These are phyloP conservation scores for Allomyces macrogynus DNA, from an alignment of 192 early-diverging fungal species.

Conservation along the genomic window DNA sequence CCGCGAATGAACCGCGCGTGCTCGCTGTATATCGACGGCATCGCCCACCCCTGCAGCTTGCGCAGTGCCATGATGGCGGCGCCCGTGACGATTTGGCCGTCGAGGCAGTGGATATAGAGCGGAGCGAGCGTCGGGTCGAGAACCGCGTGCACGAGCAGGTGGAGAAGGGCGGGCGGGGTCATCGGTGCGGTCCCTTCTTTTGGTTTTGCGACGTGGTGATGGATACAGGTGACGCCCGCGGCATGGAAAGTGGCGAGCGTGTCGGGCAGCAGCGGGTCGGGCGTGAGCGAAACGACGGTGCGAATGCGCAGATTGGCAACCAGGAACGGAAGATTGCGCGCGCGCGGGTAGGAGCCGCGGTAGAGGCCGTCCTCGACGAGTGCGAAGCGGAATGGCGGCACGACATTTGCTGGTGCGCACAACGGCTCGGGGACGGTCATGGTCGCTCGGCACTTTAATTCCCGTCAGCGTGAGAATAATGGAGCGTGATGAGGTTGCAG, in stretches of 20 bases:
- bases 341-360: constrained; percentile 75
- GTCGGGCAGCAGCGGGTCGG: constrained; percentile 19
- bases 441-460: no score
- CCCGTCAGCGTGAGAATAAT: no score
- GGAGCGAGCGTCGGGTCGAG: constrained; percentile 53
- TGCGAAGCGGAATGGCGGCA: constrained; percentile 68
- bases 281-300: constrained; percentile 73
- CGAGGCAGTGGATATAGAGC: constrained; percentile 74
- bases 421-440: no score
- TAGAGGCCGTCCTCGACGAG: constrained; percentile 65
- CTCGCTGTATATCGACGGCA: constrained; percentile 46
- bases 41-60: constrained; percentile 76
- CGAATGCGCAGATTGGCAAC: constrained; percentile 30
- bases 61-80: constrained; percentile 66
- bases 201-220: constrained; percentile 54
- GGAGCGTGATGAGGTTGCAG: no score
- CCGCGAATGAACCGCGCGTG: constrained; percentile 40
- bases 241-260: background rate
- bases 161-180: constrained; percentile 45
- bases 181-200: constrained; percentile 73
- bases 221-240: constrained; percentile 12
- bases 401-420: constrained; percentile 9
- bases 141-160: constrained; percentile 42
- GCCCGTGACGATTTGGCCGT: constrained; percentile 71
- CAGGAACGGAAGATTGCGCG: constrained; percentile 67